Evolutionary conservation across 345 rosid genomes (phyloP), one percentile per base, ranked within the genome.

Genomic region (Nephelium lappaceum): DNA sequence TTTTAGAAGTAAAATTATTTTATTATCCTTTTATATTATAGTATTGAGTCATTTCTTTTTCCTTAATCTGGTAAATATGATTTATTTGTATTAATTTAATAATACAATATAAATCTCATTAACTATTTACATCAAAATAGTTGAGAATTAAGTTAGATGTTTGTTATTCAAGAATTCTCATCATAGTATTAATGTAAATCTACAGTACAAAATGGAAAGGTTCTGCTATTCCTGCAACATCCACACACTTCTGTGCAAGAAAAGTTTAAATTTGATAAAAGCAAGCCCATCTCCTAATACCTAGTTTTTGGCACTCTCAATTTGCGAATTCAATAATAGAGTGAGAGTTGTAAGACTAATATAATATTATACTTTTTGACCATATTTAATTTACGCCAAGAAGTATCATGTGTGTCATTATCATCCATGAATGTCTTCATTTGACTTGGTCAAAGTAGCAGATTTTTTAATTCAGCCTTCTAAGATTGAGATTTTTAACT

Each of bases 161-260:
- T 1, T 41, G 8, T 41, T 41, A 41, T 5, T 41, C 43, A 41
- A 41, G 43, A 41, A 41, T 41, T 41, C 43, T 41, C 9, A 6
- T 41, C 57, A 51, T 11, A 51, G 19, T 71, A 55, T 8, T 36
- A 27, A 11, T 36, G 72, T 39, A 24, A n/a, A 21, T 14, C 12
- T 16, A 58, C 18, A 38, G 25, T 31, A 62, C 42, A 71, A 75
- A 0, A 77, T 67, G 70, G n/a, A 81, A 77, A 63, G 47, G 69
- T 27, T 66, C 51, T 72, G 64, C 80, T 72, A 63, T 57, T 73
- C 64, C 78, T 67, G 80, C 84, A 69, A 62, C 74, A 76, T 75
- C 85, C 79, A 80, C 83, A 78, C 69, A 23, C 76, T 79, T 84
- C 72, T 55, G 77, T 83, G 86, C 82, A 73, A 73, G 71, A 62